These are phyloP conservation scores for Talaromyces ruber DNA, from an alignment of 495 filamentous ascomycete genomes.

Conservation along the genomic window DNA sequence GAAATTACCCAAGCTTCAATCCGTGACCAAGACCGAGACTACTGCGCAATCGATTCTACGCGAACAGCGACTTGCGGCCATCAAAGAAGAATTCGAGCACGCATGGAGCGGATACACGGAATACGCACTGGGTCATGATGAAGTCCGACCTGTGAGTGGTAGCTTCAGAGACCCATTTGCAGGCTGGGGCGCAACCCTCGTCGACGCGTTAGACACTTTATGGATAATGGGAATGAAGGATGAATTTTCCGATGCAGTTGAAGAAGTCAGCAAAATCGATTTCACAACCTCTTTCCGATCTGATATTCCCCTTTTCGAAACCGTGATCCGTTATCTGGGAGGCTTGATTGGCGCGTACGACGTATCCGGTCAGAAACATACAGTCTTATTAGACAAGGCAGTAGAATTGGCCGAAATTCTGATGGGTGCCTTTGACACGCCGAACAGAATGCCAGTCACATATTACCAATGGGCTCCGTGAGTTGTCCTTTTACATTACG, in stretches of 20 bases:
- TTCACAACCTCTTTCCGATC: conserved; percentile 65
- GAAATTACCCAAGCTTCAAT: conserved; percentile 68
- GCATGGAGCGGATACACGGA: conserved; percentile 72
- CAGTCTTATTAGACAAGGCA: conserved; percentile 73
- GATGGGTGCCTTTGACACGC: conserved; percentile 91
- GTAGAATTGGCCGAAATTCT: conserved; percentile 81
- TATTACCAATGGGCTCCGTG: conserved; percentile 80
- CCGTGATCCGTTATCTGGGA: conserved; percentile 78
- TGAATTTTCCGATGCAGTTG: conserved; percentile 81
- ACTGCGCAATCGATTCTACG: conserved; percentile 51
- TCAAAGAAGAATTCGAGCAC: conserved; percentile 59
- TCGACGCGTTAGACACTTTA: conserved; percentile 87
- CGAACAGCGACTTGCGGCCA: conserved; percentile 49
- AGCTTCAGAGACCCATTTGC: conserved; percentile 68
- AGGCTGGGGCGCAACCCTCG: conserved; percentile 90
- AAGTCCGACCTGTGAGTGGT: conserved; percentile 59
- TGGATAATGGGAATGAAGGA: conserved; percentile 93
- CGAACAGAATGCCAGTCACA: conserved; percentile 87
- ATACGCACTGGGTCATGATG: conserved; percentile 72
- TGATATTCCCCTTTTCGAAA: conserved; percentile 78
- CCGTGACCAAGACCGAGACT: conserved; percentile 57
- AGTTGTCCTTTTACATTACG: conserved; percentile 16
- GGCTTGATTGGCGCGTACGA: conserved; percentile 80
- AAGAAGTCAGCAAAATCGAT: conserved; percentile 72
- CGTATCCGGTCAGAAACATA: conserved; percentile 59